Evolutionary conservation across 805 yeast species (phyloP), one percentile per base, ranked within the genome.

Genomic region (Metschnikowia santaceciliae): DNA sequence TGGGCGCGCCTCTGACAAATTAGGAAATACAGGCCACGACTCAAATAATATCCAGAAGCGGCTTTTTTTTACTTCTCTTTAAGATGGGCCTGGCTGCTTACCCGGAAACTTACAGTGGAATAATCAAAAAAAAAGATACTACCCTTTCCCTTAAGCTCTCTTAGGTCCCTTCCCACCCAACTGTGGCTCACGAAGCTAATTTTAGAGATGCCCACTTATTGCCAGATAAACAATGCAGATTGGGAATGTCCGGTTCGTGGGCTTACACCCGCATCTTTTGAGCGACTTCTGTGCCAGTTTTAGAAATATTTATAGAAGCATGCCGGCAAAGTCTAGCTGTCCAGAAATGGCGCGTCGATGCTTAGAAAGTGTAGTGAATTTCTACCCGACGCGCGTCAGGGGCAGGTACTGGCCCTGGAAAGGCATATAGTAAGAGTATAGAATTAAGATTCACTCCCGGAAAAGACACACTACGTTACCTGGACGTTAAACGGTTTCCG

Each of bases 351-450:
- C 20, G 34, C 33, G 32, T 20, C n/a, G 30, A n/a, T 20, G 15
- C 20, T 33, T 33, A 20, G 32, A n/a, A n/a, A 42, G 36, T n/a
- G 32, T 33, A 33, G 26, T 17, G 32, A 8, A 10, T 30, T 20
- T 32, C 38, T 42, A 17, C 30, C 11, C 46, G 33, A 4, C 35
- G 38, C 26, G 46, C 46, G 38, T 33, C 46, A 42, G 46, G 38
- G 46, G 46, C 46, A 34, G 32, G 11, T 32, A 22, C 30, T 11
- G 22, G 26, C 20, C 34, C 34, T 14, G 15, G n/a, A 20, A 26
- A 42, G 32, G 32, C 34, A 34, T 32, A 42, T 42, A 26, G 19
- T 32, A 7, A 32, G 26, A 32, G n/a, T 19, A 15, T 7, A 32
- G 37, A 32, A 14, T 10, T 14, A 39, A n/a, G 17, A 6, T 39